A percentile compares a stretch with the other conserved stretches of the same genome.
phyloP scores from a whole-genome alignment of 768 basidiomycete species.

The Crucibulum laeve region DNA sequence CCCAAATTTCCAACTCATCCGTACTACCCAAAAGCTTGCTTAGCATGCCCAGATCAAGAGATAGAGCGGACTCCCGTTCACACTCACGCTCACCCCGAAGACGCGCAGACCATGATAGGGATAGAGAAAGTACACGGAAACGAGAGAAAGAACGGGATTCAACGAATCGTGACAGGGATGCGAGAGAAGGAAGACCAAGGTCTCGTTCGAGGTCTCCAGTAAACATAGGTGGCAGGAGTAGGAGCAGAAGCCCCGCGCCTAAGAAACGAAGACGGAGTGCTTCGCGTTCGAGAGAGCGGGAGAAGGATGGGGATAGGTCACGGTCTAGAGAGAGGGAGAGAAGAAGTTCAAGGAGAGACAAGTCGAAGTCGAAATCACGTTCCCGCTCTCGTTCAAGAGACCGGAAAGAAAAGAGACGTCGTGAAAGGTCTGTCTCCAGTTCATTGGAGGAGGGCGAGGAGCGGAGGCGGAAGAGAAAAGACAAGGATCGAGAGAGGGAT shows the following conservation, averaged over 20 bases:
- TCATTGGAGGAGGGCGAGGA: slow-evolving; percentile 35
- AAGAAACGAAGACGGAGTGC: slow-evolving; percentile 22
- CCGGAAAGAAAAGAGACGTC: slow-evolving; percentile 13
- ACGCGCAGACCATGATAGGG: slow-evolving; percentile 4
- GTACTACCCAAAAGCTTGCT: too few relatives aligned
- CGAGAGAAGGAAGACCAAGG: slow-evolving; percentile 9
- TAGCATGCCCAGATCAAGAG: slow-evolving; percentile 1
- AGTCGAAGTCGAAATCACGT: slow-evolving; percentile 7
- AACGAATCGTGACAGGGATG: neutral
- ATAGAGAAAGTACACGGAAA: neutral
- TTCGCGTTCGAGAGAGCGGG: slow-evolving; percentile 14
- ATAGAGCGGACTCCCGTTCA: slow-evolving; percentile 7
- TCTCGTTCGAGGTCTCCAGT: slow-evolving; percentile 18
- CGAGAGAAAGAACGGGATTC: neutral
- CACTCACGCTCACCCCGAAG: slow-evolving; percentile 9
- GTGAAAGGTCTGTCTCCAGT: slow-evolving; percentile 33
- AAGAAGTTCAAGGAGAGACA: slow-evolving; percentile 16
- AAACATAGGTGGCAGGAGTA: slow-evolving; percentile 10
- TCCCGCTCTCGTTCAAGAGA: slow-evolving; percentile 19
- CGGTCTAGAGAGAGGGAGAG: slow-evolving; percentile 49
- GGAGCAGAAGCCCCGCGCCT: slow-evolving; percentile 26
- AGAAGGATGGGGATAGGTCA: slow-evolving; percentile 27
- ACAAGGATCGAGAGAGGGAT: too few relatives aligned
- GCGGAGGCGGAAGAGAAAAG: slow-evolving; percentile 39
- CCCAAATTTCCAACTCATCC: neutral